Evolutionary conservation across 139 green algal species (phyloP).

Genomic region (Zygnema circumcarinatum): DNA sequence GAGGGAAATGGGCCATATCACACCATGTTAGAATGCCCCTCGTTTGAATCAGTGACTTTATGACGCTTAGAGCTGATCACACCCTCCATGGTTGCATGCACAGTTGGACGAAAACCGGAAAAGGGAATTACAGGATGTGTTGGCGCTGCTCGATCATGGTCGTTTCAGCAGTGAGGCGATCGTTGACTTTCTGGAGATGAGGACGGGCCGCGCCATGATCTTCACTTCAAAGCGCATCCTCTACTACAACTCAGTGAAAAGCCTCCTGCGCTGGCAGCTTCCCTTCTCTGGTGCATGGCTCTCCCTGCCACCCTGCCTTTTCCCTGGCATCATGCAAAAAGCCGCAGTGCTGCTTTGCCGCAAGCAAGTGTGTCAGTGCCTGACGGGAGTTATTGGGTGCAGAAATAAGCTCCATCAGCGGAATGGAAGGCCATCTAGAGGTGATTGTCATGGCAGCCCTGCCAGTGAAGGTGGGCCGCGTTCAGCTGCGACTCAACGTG

Average conservation of each 20-base stretch:
- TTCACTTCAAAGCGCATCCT: constrained; percentile 32
- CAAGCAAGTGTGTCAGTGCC: background rate
- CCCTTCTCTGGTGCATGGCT: background rate
- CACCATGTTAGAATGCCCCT: background rate
- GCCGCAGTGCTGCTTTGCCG: background rate
- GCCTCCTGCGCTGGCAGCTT: constrained; percentile 38
- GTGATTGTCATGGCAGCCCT: constrained; percentile 40
- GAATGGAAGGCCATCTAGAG: constrained; percentile 50
- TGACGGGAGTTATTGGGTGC: background rate
- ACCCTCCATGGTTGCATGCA: constrained; percentile 12
- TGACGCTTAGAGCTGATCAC: constrained; percentile 18
- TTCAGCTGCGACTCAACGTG: constrained; percentile 14
- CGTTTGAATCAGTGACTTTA: background rate
- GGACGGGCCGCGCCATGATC: constrained; percentile 17
- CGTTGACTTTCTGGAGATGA: constrained; percentile 50
- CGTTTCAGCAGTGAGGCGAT: constrained; percentile 28
- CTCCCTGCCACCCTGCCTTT: background rate
- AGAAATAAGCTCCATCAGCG: constrained; percentile 49
- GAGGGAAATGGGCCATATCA: too few species aligned
- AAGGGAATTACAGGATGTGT: constrained; percentile 7
- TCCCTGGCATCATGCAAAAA: background rate
- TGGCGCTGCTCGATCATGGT: constrained; percentile 29
- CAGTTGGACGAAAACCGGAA: constrained; percentile 7
- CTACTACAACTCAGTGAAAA: constrained; percentile 24
- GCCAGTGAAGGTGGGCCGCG: background rate